phyloP scores from a whole-genome alignment of 176 grass and related monocot species.

The Zea luxurians region DNA sequence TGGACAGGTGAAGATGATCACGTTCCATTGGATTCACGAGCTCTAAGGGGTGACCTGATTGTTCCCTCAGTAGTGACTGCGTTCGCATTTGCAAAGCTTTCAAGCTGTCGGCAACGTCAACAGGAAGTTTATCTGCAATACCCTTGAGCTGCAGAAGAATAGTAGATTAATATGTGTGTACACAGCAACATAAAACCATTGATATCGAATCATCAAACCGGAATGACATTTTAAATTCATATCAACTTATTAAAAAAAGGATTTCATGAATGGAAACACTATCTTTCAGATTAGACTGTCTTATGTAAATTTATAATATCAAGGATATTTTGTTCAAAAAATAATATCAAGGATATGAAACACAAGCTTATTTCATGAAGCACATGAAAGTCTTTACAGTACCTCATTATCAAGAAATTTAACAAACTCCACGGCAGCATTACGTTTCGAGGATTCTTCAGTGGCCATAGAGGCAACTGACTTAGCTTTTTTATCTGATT shows the following conservation, averaged over 20 bases:
- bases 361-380: background rate
- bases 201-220: background rate
- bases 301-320: background rate
- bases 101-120: slow-evolving; percentile 48
- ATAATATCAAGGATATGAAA: slow-evolving; percentile 13
- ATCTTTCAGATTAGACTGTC: background rate
- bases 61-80: slow-evolving; percentile 36
- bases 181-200: background rate
- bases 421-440: slow-evolving; percentile 51
- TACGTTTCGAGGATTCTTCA: slow-evolving; percentile 52
- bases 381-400: background rate
- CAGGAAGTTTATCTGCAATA: slow-evolving; percentile 53
- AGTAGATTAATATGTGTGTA: slow-evolving; percentile 2
- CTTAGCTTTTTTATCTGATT: slow-evolving; percentile 49
- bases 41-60: slow-evolving; percentile 22
- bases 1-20: slow-evolving; percentile 42
- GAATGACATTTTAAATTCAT: background rate
- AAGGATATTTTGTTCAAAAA: background rate
- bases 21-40: slow-evolving; percentile 35
- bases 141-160: slow-evolving; percentile 53
- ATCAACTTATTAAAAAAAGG: background rate
- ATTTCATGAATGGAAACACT: background rate
- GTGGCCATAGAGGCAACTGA: slow-evolving; percentile 38
- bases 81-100: slow-evolving; percentile 40
- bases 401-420: slow-evolving; percentile 66